Conservation (phyloP, 305 asterid genomes). For the Plantago coronopus region DNA sequence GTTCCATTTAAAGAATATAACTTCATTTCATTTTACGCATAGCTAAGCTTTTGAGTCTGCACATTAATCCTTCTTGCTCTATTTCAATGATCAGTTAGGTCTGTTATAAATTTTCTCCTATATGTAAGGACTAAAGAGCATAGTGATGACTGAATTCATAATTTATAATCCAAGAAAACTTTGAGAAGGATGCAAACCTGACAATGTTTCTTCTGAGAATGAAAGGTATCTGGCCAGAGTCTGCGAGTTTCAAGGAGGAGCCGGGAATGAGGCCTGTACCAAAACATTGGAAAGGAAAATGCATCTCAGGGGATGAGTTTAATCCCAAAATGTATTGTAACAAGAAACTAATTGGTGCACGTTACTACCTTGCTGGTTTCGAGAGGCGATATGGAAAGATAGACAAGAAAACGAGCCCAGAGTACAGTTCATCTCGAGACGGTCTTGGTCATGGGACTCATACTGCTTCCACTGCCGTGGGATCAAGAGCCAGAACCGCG, state of each 20-base stretch:
- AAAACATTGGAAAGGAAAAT: slow-evolving; percentile 52
- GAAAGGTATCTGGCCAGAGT: slow-evolving; percentile 66
- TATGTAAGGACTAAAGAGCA: neutral
- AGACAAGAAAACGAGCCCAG: slow-evolving; percentile 24
- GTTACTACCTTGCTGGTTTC: slow-evolving; percentile 40
- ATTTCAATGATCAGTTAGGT: no score
- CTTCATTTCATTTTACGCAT: neutral
- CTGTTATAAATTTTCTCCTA: no score
- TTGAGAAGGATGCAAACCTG: neutral
- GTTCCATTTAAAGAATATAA: slow-evolving; percentile 12
- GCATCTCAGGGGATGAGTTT: slow-evolving; percentile 43
- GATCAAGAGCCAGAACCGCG: slow-evolving; percentile 33
- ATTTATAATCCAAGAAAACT: neutral
- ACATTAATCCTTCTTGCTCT: no score
- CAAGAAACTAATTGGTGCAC: slow-evolving; percentile 60
- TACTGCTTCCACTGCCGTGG: slow-evolving; percentile 64
- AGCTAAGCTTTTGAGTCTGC: no score
- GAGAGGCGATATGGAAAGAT: slow-evolving; percentile 38
- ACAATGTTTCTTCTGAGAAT: slow-evolving; percentile 7
- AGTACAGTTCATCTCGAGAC: slow-evolving; percentile 53
- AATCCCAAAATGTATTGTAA: slow-evolving; percentile 43
- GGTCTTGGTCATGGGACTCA: slow-evolving; percentile 64
- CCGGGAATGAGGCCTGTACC: slow-evolving; percentile 43
- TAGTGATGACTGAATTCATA: neutral
- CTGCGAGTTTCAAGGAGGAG: slow-evolving; percentile 57